These are phyloP conservation scores for Melaleuca alternifolia DNA, from an alignment of 345 rosid genomes.

Conservation along the genomic window DNA sequence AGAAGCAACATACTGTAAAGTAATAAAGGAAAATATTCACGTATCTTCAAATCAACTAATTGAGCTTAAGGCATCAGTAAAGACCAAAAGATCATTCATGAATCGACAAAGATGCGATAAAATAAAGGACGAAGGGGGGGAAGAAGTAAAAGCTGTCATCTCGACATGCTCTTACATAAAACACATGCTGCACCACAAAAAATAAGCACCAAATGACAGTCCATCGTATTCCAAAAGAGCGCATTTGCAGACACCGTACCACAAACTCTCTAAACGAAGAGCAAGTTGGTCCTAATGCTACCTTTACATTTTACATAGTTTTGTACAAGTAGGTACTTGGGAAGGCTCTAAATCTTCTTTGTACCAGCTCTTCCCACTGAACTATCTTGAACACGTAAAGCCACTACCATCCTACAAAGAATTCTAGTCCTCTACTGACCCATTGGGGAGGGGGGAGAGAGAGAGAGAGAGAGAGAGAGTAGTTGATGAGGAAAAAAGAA, in stretches of 20 bases:
- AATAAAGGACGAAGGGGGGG: background rate
- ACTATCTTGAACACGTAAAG: background rate
- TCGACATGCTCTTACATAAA: background rate
- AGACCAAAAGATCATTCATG: background rate
- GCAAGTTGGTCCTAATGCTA: background rate
- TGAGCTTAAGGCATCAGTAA: background rate
- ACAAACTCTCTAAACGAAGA: background rate
- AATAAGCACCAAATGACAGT: background rate
- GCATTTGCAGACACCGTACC: background rate
- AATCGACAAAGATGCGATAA: background rate
- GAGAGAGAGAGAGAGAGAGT: background rate
- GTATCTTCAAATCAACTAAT: background rate
- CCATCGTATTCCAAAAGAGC: background rate
- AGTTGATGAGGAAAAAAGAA: background rate
- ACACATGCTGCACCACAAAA: background rate
- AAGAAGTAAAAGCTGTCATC: background rate
- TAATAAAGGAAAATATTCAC: background rate
- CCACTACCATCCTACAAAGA: constrained; percentile 8
- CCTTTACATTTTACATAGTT: background rate
- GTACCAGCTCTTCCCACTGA: constrained; percentile 2
- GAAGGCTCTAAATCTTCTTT: background rate
- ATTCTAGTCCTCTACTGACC: constrained; percentile 2
- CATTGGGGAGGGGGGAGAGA: background rate
- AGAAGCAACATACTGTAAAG: background rate
- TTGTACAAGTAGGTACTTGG: constrained; percentile 10